phyloP scores from a whole-genome alignment of 1,139 yeast species.

The Kodamaea anthophila region DNA sequence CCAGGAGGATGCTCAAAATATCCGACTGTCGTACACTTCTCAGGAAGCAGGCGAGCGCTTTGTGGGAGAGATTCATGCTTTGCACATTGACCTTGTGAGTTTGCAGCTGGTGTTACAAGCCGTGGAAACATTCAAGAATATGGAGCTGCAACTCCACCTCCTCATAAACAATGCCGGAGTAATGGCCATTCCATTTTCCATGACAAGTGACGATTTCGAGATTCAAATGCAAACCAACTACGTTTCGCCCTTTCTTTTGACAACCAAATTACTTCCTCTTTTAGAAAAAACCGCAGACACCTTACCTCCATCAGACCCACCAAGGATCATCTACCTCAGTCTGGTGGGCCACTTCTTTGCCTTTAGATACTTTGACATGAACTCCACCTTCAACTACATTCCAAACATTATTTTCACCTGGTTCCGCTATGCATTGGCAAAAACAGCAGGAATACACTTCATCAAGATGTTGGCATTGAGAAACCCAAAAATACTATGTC shows the following conservation, averaged over 20 bases:
- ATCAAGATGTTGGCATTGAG: conserved; percentile 59
- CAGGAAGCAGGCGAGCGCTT: conserved; percentile 14
- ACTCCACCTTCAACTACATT: conserved; percentile 45
- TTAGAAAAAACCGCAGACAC: conserved; percentile 34
- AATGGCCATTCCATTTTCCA: conserved; percentile 64
- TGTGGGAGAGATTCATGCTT: conserved; percentile 52
- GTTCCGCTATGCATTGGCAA: conserved; percentile 75
- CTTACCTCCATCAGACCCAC: conserved; percentile 28
- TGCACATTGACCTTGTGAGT: conserved; percentile 60
- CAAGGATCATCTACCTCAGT: conserved; percentile 62
- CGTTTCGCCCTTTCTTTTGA: conserved; percentile 66
- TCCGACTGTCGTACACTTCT: conserved; percentile 7
- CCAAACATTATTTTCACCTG: conserved; percentile 72
- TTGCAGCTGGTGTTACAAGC: conserved; percentile 55
- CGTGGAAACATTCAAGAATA: conserved; percentile 38
- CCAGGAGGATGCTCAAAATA: conserved; percentile 13
- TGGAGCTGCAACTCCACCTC: conserved; percentile 53
- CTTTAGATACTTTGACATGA: conserved; percentile 43
- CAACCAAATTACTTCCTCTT: conserved; percentile 54
- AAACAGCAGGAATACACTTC: conserved; percentile 74
- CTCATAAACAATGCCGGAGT: conserved; percentile 79
- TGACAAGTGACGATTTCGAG: conserved; percentile 70
- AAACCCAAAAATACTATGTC: conserved; percentile 58
- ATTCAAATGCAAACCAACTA: conserved; percentile 77
- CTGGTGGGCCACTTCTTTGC: conserved; percentile 66